Evolutionary conservation across 23 red algal species (phyloP), one percentile per base, ranked within the genome.

Genomic region (Porphyridium purpureum): DNA sequence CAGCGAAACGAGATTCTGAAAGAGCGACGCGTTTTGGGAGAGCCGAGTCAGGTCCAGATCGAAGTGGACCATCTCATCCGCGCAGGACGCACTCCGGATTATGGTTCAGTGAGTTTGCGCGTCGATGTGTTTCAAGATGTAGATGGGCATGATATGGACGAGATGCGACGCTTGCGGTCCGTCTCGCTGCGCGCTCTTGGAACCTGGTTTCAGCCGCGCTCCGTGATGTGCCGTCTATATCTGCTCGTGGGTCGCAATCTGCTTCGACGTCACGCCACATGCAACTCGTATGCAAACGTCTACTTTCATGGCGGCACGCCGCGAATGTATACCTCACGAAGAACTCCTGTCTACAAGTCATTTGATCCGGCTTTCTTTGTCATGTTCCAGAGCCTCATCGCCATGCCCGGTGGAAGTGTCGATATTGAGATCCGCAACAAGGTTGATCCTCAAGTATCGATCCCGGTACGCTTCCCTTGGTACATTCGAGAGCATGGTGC

Each of bases 301-400:
- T 29, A 27, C 30, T 74, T 85, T 52, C 74, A 62, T 49, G 80
- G 80, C 8, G 68, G 80, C 19, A 74, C 64, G 47, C 80, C 80
- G 1, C 62, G 68, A 54, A 68, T 69, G 32, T 75, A 62, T 21
- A 55, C 80, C 17, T 62, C 63, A 4, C 73, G 74, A 59, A 66
- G 65, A 32, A 4, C 64, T 11, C 80, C 80, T 11, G 56, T 67
- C 31, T 62, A 49, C 11, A 66, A 85, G 24, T 59, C 70, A 29
- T 62, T 70, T 49, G 69, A 74, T 42, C 84, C 74, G 22, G 67
- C 80, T 47, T 93, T 93, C 51, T 93, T 80, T 52, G 58, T 67
- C 6, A 73, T 72, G 70, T 93, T 81, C 59, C 65, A 93, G 34
- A 67, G 66, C 31, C 52, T 69, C 5, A 69, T 80, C 48, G 75